Evolutionary conservation across 768 basidiomycete species (phyloP).

Genomic region (Auricularia sp.): DNA sequence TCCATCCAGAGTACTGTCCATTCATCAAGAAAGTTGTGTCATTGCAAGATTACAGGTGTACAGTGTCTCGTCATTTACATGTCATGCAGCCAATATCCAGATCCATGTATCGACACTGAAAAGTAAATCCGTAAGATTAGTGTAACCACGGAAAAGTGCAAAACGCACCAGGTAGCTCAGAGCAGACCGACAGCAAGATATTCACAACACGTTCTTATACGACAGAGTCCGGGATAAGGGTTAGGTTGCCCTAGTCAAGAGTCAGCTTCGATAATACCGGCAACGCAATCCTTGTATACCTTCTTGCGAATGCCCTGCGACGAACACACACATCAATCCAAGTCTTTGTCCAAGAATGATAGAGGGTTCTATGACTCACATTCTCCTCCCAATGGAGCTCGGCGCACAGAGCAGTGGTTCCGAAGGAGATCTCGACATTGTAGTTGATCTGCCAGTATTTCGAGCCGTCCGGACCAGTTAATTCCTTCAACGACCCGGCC

Average conservation of each 20-base stretch:
- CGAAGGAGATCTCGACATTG: neutral
- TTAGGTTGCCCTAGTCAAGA: neutral
- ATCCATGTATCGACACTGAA: too few species aligned
- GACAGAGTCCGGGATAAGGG: neutral
- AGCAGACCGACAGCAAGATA: neutral
- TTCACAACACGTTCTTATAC: neutral
- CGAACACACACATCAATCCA: neutral
- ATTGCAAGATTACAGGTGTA: too few species aligned
- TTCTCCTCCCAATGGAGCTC: conserved; percentile 3
- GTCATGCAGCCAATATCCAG: too few species aligned
- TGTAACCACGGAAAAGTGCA: neutral
- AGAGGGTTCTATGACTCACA: neutral
- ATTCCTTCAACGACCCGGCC: neutral
- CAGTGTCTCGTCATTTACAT: too few species aligned
- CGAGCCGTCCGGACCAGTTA: neutral
- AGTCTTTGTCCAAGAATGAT: too few species aligned
- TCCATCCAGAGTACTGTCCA: too few species aligned
- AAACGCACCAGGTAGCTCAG: neutral
- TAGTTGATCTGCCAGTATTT: neutral
- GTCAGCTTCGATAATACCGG: neutral
- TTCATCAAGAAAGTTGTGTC: too few species aligned
- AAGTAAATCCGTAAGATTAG: too few species aligned
- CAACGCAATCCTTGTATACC: neutral
- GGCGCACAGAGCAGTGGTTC: neutral
- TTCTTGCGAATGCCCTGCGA: neutral